phyloP scores from a whole-genome alignment of 495 filamentous ascomycete species.

The Xylaria acuta region DNA sequence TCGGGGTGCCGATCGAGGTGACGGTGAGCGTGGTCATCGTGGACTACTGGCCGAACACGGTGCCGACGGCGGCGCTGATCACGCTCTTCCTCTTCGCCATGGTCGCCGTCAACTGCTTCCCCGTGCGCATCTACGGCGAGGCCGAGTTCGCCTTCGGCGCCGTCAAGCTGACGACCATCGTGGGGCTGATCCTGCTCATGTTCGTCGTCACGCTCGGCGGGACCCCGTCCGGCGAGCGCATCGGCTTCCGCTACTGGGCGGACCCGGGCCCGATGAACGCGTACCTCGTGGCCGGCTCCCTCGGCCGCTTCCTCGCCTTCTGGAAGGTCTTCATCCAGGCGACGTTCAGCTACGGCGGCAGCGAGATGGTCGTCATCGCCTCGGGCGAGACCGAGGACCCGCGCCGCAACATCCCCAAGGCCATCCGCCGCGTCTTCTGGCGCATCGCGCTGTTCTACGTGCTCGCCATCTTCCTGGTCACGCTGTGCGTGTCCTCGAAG shows the following conservation, averaged over 20 bases:
- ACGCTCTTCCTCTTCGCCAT: constrained; percentile 52
- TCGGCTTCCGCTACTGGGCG: constrained; percentile 72
- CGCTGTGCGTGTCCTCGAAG: constrained; percentile 60
- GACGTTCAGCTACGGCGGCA: constrained; percentile 63
- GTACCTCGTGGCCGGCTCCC: constrained; percentile 56
- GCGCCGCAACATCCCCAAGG: constrained; percentile 71
- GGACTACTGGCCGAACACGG: constrained; percentile 53
- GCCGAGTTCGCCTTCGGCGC: constrained; percentile 65
- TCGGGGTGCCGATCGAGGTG: constrained; percentile 48
- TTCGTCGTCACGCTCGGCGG: constrained; percentile 71
- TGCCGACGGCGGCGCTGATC: constrained; percentile 59
- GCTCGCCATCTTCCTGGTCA: constrained; percentile 71
- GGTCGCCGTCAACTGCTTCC: constrained; percentile 44
- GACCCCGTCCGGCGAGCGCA: constrained; percentile 59
- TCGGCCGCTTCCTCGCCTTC: constrained; percentile 64
- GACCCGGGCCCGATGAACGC: constrained; percentile 73
- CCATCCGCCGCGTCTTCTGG: constrained; percentile 72
- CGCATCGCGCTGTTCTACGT: constrained; percentile 77
- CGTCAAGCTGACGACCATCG: constrained; percentile 69
- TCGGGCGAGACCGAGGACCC: constrained; percentile 78
- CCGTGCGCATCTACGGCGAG: constrained; percentile 61
- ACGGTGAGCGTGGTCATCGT: constrained; percentile 50
- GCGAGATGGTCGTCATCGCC: constrained; percentile 67
- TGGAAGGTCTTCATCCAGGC: constrained; percentile 67
- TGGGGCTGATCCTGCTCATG: constrained; percentile 70